phyloP scores from a whole-genome alignment of 2,329 filamentous ascomycete species.

The Podosphaera aphanis region DNA sequence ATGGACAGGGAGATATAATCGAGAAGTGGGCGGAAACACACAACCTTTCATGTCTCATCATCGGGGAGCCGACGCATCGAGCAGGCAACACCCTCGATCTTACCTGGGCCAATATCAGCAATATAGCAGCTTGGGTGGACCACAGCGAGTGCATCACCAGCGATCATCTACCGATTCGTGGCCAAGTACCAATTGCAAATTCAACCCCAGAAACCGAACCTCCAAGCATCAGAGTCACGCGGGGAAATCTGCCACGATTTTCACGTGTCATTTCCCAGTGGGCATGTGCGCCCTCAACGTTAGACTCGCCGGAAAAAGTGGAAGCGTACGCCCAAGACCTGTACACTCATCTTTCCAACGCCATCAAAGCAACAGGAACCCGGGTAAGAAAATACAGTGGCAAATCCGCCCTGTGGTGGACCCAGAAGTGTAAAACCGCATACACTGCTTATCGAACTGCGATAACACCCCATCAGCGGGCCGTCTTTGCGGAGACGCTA shows the following conservation, averaged over 20 bases:
- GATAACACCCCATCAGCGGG: background rate
- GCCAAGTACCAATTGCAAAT: background rate
- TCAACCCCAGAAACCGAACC: no score
- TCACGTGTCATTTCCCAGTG: background rate
- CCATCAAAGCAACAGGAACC: background rate
- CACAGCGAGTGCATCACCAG: background rate
- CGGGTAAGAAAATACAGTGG: background rate
- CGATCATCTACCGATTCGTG: background rate
- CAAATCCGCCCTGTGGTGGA: background rate
- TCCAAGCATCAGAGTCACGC: no score
- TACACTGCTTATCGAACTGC: no score
- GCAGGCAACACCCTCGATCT: background rate
- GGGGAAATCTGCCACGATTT: background rate
- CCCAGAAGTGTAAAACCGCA: background rate
- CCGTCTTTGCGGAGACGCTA: background rate
- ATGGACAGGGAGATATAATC: background rate
- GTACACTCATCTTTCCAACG: background rate
- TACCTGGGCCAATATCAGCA: background rate
- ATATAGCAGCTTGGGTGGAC: background rate
- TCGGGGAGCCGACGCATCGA: background rate
- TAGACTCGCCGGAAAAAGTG: background rate
- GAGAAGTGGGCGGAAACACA: background rate
- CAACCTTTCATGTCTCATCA: background rate
- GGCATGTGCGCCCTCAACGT: background rate
- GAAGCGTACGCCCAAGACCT: background rate